phyloP scores from a whole-genome alignment of 306 rosid species.

The Corylus avellana region DNA sequence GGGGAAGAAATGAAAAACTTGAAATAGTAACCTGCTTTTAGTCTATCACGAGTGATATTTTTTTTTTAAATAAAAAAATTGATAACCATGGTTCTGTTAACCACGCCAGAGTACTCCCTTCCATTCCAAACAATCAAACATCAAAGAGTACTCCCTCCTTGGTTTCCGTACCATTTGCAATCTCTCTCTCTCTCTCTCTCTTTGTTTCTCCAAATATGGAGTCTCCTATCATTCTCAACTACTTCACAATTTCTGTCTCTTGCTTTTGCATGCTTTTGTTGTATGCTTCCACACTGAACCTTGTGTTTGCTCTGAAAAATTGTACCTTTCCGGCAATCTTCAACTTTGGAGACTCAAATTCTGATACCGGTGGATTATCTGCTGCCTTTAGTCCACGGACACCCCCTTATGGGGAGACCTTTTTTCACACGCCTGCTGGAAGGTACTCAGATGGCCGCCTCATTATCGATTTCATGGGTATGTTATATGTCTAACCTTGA shows the following conservation, averaged over 20 bases:
- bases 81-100: too few relatives aligned
- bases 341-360: constrained; percentile 57
- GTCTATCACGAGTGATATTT: too few relatives aligned
- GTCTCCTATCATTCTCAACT: background rate
- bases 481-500: background rate
- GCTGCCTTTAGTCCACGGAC: constrained; percentile 15
- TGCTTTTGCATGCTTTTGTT: background rate
- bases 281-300: background rate
- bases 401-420: constrained; percentile 56
- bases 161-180: background rate
- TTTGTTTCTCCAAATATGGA: background rate
- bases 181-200: background rate
- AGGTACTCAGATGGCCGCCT: constrained; percentile 51
- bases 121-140: background rate
- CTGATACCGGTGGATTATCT: constrained; percentile 53
- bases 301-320: constrained; percentile 13
- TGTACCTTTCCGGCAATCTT: constrained; percentile 54
- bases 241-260: background rate
- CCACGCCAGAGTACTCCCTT: background rate
- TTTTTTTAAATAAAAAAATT: background rate
- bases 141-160: too few relatives aligned
- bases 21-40: too few relatives aligned
- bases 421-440: constrained; percentile 36
- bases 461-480: constrained; percentile 51
- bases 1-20: too few relatives aligned